These are phyloP conservation scores for Ramalina peruviana DNA, from an alignment of 495 filamentous ascomycete species.

Conservation along the genomic window DNA sequence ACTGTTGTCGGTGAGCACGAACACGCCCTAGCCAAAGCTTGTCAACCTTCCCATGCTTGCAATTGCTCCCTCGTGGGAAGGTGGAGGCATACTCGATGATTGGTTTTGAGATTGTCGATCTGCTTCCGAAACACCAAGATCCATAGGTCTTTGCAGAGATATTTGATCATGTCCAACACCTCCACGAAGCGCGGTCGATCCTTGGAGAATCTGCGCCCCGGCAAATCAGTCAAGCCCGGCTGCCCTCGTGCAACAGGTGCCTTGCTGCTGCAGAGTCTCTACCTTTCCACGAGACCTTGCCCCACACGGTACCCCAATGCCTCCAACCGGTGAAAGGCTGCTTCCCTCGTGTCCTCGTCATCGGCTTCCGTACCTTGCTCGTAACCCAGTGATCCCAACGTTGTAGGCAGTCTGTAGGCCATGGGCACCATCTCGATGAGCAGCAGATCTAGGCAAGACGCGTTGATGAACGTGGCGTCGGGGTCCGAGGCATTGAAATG, in stretches of 20 bases:
- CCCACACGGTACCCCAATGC: slow-evolving; percentile 81
- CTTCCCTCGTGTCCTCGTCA: slow-evolving; percentile 67
- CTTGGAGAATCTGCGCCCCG: slow-evolving; percentile 57
- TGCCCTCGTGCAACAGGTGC: neutral
- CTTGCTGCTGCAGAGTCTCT: slow-evolving; percentile 17
- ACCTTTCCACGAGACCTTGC: slow-evolving; percentile 86
- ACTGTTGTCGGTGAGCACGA: slow-evolving; percentile 85
- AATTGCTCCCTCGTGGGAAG: neutral
- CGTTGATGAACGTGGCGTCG: slow-evolving; percentile 57
- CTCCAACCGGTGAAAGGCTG: slow-evolving; percentile 75
- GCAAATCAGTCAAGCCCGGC: too few relatives aligned
- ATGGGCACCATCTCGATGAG: slow-evolving; percentile 94
- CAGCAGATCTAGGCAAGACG: slow-evolving; percentile 79
- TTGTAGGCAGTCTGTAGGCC: slow-evolving; percentile 59
- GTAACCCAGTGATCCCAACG: slow-evolving; percentile 19
- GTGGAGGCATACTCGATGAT: slow-evolving; percentile 55
- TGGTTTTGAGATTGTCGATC: slow-evolving; percentile 96
- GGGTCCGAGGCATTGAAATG: slow-evolving; percentile 65
- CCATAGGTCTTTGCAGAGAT: slow-evolving; percentile 97
- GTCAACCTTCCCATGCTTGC: neutral
- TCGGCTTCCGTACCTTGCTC: slow-evolving; percentile 37
- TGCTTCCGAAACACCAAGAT: slow-evolving; percentile 88
- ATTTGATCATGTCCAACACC: slow-evolving; percentile 87
- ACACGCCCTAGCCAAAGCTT: slow-evolving; percentile 53
- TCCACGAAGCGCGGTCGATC: slow-evolving; percentile 78